phyloP scores from a whole-genome alignment of 2,329 filamentous ascomycete genomes.

The Aspergillus pseudoviridinutans region DNA sequence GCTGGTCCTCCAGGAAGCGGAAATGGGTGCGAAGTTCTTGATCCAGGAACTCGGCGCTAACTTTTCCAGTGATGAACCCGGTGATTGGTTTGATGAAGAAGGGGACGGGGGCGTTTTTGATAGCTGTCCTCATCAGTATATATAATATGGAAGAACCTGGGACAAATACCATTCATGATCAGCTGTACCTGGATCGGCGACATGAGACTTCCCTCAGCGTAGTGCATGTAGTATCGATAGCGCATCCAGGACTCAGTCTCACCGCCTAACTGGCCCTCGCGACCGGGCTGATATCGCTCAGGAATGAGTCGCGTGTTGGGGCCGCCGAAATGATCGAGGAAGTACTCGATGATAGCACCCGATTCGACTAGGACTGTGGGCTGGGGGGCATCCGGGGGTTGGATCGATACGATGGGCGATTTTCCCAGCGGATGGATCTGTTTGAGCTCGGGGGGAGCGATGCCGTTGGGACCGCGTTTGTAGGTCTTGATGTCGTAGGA shows the following conservation, averaged over 20 bases:
- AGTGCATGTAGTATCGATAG: conserved; percentile 72
- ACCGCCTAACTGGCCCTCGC: conserved; percentile 52
- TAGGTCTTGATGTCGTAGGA: conserved; percentile 76
- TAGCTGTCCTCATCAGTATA: neutral
- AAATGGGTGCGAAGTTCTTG: conserved; percentile 41
- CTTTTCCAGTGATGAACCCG: conserved; percentile 46
- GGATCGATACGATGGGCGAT: conserved; percentile 71
- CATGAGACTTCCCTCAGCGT: conserved; percentile 81
- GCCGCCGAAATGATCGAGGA: conserved; percentile 63
- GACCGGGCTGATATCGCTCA: conserved; percentile 46
- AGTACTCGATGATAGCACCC: conserved; percentile 74
- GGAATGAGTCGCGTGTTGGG: conserved; percentile 43
- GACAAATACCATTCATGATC: conserved; percentile 54
- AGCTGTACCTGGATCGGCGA: conserved; percentile 62
- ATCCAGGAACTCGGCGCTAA: conserved; percentile 37
- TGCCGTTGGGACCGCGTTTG: conserved; percentile 60
- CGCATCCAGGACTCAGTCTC: conserved; percentile 60
- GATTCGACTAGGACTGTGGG: conserved; percentile 73
- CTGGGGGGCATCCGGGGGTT: conserved; percentile 40
- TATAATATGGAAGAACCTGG: neutral
- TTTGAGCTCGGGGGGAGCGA: conserved; percentile 72
- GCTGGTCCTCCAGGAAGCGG: conserved; percentile 42
- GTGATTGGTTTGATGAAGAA: conserved; percentile 68
- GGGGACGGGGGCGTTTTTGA: conserved; percentile 55
- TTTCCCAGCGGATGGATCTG: conserved; percentile 82